Percentiles rank a stretch among this genome's conserved stretches.
phyloP scores from a whole-genome alignment of 1,139 yeast genomes.

The Meyerozyma elateridarum region DNA sequence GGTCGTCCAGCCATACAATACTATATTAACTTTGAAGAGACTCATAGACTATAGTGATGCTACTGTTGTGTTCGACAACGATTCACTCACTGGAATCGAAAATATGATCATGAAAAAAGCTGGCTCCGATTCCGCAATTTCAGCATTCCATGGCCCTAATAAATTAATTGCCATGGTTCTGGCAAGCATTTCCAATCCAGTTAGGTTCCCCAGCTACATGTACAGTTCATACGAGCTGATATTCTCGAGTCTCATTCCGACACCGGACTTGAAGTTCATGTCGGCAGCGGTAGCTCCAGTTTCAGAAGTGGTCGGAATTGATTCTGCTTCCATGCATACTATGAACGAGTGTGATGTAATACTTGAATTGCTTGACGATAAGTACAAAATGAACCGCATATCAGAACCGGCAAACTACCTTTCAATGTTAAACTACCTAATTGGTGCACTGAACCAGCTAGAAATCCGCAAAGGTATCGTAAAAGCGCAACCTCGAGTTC shows the following conservation, averaged over 20 bases:
- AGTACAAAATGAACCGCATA: constrained; percentile 68
- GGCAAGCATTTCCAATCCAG: constrained; percentile 80
- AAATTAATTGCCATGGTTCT: constrained; percentile 81
- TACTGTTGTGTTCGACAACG: constrained; percentile 84
- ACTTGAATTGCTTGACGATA: constrained; percentile 75
- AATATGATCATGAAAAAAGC: constrained; percentile 24
- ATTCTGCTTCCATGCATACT: constrained; percentile 47
- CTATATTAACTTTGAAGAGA: constrained; percentile 74
- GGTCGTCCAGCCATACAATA: constrained; percentile 95
- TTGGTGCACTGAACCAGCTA: constrained; percentile 67
- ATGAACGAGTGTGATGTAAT: constrained; percentile 83
- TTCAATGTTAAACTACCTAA: constrained; percentile 69
- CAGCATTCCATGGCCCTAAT: constrained; percentile 72
- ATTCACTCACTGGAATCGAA: constrained; percentile 70
- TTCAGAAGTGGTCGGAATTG: constrained; percentile 32
- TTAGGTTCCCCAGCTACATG: constrained; percentile 89
- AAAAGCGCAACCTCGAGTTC: constrained; percentile 72
- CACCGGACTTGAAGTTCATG: constrained; percentile 84
- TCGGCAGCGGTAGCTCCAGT: constrained; percentile 88
- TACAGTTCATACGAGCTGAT: constrained; percentile 84
- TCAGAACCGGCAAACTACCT: constrained; percentile 47
- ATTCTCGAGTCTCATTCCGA: constrained; percentile 77
- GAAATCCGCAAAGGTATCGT: constrained; percentile 79
- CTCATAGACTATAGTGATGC: constrained; percentile 83
- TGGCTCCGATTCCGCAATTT: constrained; percentile 20